Conservation (phyloP, 306 rosid species). For the Vigna reflexopilosa region DNA sequence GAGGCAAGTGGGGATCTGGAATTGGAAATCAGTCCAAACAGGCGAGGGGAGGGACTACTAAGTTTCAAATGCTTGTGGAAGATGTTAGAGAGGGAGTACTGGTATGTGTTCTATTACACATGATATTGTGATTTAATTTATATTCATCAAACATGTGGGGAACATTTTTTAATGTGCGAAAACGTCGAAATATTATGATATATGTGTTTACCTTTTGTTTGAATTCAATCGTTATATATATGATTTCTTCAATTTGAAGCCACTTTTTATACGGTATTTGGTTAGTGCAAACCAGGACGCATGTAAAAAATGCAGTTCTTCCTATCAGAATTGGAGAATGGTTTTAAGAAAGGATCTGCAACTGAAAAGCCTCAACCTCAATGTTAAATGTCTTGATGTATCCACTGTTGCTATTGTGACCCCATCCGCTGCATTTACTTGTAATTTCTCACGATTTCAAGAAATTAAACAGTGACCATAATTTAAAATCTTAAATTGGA, state of each 20-base stretch:
- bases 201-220: neutral
- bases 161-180: constrained; percentile 23
- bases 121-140: neutral
- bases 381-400: no score
- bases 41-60: constrained; percentile 68
- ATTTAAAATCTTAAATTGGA: no score
- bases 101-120: constrained; percentile 54
- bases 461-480: no score
- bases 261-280: constrained; percentile 15
- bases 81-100: constrained; percentile 96
- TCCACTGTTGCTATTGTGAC: no score
- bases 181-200: neutral
- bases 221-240: neutral
- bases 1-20: constrained; percentile 70
- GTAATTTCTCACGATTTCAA: no score
- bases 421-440: no score
- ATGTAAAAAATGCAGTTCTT: neutral
- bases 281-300: neutral
- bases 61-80: constrained; percentile 95
- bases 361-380: no score
- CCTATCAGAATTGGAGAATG: neutral
- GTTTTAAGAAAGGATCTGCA: no score
- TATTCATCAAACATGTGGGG: neutral
- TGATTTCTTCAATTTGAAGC: neutral
- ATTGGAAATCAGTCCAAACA: constrained; percentile 74